Conservation (phyloP, 2,329 filamentous ascomycete species). For the Exophiala xenobiotica region DNA sequence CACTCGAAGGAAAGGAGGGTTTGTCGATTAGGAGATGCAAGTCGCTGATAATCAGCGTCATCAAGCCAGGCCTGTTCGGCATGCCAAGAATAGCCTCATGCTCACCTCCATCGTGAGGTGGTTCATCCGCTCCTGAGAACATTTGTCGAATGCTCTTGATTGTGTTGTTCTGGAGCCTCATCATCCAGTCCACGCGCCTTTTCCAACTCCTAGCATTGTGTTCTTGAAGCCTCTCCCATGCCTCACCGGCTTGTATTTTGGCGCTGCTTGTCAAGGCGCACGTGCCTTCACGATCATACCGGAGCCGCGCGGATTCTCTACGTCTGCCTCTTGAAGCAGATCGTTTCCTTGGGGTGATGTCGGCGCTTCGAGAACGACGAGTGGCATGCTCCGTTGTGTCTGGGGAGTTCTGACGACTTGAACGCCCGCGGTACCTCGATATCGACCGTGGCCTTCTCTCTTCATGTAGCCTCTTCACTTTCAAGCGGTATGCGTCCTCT, state of each 20-base stretch:
- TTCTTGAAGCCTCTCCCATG: constrained; percentile 69
- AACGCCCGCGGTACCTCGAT: constrained; percentile 55
- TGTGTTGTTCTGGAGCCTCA: constrained; percentile 66
- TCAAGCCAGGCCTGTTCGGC: constrained; percentile 77
- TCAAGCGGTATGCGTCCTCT: constrained; percentile 84
- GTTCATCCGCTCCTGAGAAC: constrained; percentile 78
- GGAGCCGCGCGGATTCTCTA: constrained; percentile 37
- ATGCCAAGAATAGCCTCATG: constrained; percentile 82
- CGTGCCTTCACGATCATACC: constrained; percentile 78
- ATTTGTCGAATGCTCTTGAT: constrained; percentile 75
- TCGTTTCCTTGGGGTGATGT: constrained; percentile 47
- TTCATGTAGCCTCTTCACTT: constrained; percentile 79
- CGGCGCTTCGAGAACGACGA: constrained; percentile 50
- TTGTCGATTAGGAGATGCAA: constrained; percentile 85
- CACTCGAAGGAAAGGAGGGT: constrained; percentile 79
- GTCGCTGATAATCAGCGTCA: constrained; percentile 78
- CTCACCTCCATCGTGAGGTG: constrained; percentile 79
- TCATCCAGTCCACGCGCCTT: constrained; percentile 76
- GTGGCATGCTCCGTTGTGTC: constrained; percentile 31
- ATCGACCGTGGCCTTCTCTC: constrained; percentile 55
- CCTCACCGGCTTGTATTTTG: constrained; percentile 73
- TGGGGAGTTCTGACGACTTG: constrained; percentile 44
- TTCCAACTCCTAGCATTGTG: constrained; percentile 93
- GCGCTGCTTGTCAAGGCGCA: constrained; percentile 69
- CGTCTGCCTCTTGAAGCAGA: constrained; percentile 37